Percentiles rank a stretch among this genome's conserved stretches.
These are phyloP conservation scores for Misopates orontium DNA, from an alignment of 257 asterid species.

Conservation along the genomic window DNA sequence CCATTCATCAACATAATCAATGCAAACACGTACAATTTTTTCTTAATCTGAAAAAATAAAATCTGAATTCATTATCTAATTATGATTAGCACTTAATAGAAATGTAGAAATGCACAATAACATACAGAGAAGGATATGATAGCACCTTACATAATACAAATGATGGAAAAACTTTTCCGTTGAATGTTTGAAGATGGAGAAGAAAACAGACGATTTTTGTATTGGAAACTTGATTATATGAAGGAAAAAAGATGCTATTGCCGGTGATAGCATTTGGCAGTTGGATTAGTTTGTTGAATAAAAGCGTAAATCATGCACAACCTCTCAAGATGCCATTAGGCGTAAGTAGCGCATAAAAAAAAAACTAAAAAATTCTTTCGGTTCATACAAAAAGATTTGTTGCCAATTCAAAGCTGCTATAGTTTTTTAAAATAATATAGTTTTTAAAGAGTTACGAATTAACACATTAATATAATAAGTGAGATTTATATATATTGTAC, in stretches of 20 bases:
- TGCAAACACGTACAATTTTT: too few species aligned
- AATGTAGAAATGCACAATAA: not conserved
- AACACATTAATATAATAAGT: too few species aligned
- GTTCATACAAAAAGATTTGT: too few species aligned
- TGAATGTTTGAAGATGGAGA: slow-evolving; percentile 25
- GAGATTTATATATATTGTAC: too few species aligned
- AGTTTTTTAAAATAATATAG: too few species aligned
- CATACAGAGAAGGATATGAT: not conserved
- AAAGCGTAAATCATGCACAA: slow-evolving; percentile 45
- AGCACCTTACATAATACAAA: slow-evolving; percentile 30
- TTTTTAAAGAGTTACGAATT: too few species aligned
- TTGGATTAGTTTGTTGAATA: slow-evolving; percentile 21
- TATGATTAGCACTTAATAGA: too few species aligned
- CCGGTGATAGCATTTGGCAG: slow-evolving; percentile 27
- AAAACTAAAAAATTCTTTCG: too few species aligned
- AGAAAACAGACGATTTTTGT: slow-evolving; percentile 16
- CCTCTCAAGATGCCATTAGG: slow-evolving; percentile 43
- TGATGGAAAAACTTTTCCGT: slow-evolving; percentile 19
- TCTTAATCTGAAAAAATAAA: too few species aligned
- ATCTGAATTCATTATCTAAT: too few species aligned
- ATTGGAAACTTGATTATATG: slow-evolving; percentile 28
- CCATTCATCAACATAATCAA: too few species aligned
- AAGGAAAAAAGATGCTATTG: slow-evolving; percentile 2
- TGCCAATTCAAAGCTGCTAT: too few species aligned
- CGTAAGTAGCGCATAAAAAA: slow-evolving; percentile 27